phyloP scores from a whole-genome alignment of 2,329 filamentous ascomycete species.

The Colletotrichum lindemuthianum region DNA sequence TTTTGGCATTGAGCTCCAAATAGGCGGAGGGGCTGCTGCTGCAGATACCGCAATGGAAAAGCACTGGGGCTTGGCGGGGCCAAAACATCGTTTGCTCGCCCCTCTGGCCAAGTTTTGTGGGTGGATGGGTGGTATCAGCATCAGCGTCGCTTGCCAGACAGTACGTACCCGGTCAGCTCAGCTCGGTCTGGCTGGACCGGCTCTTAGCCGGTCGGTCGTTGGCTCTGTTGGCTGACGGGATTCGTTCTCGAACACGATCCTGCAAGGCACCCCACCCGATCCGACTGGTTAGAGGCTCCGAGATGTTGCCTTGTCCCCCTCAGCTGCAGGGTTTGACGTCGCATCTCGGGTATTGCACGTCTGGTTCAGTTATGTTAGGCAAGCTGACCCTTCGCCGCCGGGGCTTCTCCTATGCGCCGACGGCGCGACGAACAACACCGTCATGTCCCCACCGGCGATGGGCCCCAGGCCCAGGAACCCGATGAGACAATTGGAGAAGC shows the following conservation, averaged over 20 bases:
- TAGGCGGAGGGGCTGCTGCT: constrained; percentile 13
- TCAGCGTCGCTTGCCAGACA: constrained; percentile 19
- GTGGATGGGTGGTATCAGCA: constrained; percentile 28
- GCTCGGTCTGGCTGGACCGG: constrained; percentile 4
- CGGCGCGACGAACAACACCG: constrained; percentile 8
- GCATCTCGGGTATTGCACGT: constrained; percentile 24
- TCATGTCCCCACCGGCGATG: constrained; percentile 7
- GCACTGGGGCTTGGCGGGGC: constrained; percentile 33
- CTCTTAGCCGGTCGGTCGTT: neutral
- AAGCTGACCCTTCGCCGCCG: constrained; percentile 1
- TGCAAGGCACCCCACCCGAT: constrained; percentile 29
- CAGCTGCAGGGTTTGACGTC: constrained; percentile 29
- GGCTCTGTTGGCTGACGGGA: constrained; percentile 20
- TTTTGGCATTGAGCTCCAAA: constrained; percentile 20
- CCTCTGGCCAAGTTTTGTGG: constrained; percentile 17
- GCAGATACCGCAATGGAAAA: constrained; percentile 18
- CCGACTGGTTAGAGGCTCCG: constrained; percentile 12
- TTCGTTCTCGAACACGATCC: constrained; percentile 20
- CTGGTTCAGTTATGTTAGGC: constrained; percentile 1
- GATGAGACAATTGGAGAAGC: constrained; percentile 12
- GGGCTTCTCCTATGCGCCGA: constrained; percentile 8
- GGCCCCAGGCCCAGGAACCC: constrained; percentile 3
- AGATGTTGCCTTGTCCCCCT: constrained; percentile 8
- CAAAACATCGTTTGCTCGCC: constrained; percentile 26
- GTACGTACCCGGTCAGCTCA: constrained; percentile 26